phyloP scores from a whole-genome alignment of 148 eudicot genomes.

The Rhododendron simsii region DNA sequence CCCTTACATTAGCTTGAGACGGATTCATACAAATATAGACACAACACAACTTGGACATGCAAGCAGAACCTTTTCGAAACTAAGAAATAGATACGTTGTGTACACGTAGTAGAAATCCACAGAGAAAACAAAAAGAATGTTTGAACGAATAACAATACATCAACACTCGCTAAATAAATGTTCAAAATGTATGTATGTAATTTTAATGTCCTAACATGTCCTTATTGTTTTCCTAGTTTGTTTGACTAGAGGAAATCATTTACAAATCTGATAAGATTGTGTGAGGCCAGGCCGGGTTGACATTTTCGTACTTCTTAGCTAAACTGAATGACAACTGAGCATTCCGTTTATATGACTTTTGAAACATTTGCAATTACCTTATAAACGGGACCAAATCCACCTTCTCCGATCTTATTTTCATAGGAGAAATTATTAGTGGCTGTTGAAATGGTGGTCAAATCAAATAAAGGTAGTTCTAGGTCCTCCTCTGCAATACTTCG shows the following conservation, averaged over 20 bases:
- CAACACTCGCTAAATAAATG: not conserved
- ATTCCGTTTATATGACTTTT: too few relatives aligned
- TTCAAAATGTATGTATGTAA: not conserved
- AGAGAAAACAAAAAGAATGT: too few relatives aligned
- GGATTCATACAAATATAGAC: too few relatives aligned
- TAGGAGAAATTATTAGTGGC: conserved; percentile 27
- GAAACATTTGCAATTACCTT: not conserved
- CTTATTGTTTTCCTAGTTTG: not conserved
- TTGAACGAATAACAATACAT: not conserved
- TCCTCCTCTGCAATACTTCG: conserved; percentile 12
- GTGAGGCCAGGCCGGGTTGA: too few relatives aligned
- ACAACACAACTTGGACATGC: not conserved
- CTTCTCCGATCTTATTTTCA: conserved; percentile 3
- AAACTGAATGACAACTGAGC: not conserved
- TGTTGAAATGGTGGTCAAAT: conserved; percentile 11
- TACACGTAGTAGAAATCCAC: too few relatives aligned
- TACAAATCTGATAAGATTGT: too few relatives aligned
- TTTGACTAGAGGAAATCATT: not conserved
- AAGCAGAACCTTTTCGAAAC: too few relatives aligned
- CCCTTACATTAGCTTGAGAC: not conserved
- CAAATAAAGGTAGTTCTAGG: conserved; percentile 21
- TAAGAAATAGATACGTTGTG: too few relatives aligned
- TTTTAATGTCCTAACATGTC: too few relatives aligned
- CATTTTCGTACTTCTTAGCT: too few relatives aligned
- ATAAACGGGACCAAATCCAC: not conserved